Evolutionary conservation across 345 rosid genomes (phyloP).

Genomic region (Melaleuca quinquenervia): DNA sequence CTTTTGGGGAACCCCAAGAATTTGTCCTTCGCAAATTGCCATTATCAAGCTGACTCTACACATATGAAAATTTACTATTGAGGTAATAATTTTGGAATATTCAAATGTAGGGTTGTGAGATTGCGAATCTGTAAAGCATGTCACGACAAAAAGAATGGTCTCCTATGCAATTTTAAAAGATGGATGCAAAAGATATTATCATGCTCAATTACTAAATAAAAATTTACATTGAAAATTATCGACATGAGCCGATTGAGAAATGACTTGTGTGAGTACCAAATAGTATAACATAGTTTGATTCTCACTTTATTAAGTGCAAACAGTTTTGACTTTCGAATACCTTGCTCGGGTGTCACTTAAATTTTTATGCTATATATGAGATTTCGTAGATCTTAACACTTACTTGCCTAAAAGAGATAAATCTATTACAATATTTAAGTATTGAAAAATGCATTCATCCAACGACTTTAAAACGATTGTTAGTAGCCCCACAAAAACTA

Average conservation of each 20-base stretch:
- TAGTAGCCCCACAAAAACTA: accelerated
- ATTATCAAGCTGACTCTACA: neutral
- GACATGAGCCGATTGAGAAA: neutral
- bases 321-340: neutral
- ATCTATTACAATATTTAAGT: neutral
- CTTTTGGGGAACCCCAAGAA: neutral
- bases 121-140: no score
- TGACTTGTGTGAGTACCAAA: neutral
- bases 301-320: neutral
- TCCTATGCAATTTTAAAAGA: neutral
- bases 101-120: neutral
- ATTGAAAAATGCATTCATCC: neutral
- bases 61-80: neutral
- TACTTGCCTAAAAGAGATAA: neutral
- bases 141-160: no score
- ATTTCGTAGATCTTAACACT: neutral
- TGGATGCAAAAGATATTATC: neutral
- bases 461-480: accelerated
- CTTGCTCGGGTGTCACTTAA: neutral
- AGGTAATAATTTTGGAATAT: neutral
- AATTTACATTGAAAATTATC: neutral
- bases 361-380: neutral
- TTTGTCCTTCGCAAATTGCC: neutral
- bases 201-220: neutral
- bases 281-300: neutral